phyloP scores from a whole-genome alignment of 179 eudicot species.

The Drosera spatulata region DNA sequence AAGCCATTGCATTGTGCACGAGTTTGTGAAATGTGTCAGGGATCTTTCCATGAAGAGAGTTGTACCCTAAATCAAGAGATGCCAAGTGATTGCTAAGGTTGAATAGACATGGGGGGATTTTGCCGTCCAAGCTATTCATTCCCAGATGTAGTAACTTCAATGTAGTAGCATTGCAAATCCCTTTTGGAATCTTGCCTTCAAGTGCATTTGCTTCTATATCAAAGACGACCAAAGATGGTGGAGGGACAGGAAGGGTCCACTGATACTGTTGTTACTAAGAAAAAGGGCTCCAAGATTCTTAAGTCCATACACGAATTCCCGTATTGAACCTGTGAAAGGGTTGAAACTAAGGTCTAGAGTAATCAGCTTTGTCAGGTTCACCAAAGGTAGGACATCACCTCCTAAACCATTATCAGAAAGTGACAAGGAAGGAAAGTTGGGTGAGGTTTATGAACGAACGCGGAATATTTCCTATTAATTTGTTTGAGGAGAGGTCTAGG shows the following conservation, averaged over 20 bases:
- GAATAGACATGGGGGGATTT: neutral
- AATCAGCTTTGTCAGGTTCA: neutral
- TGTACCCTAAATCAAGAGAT: neutral
- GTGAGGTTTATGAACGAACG: neutral
- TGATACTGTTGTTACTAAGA: neutral
- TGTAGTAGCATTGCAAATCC: neutral
- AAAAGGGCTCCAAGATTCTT: neutral
- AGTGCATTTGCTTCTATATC: neutral
- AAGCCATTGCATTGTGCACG: neutral
- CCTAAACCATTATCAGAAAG: neutral
- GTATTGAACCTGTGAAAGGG: conserved; percentile 7
- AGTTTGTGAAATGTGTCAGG: neutral
- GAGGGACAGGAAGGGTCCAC: neutral
- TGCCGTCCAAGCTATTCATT: neutral
- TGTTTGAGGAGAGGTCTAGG: too few species aligned
- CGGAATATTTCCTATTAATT: neutral
- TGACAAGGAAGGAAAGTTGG: neutral
- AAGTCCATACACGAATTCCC: neutral
- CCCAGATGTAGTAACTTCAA: neutral
- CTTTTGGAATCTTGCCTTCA: neutral
- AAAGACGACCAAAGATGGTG: neutral
- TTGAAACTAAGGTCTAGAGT: neutral
- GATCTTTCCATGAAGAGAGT: neutral
- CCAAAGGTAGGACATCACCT: neutral
- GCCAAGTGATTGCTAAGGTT: neutral